Percentiles rank a stretch among this genome's conserved stretches.
phyloP scores from a whole-genome alignment of 1,139 yeast genomes.

The Candida glucosophila region DNA sequence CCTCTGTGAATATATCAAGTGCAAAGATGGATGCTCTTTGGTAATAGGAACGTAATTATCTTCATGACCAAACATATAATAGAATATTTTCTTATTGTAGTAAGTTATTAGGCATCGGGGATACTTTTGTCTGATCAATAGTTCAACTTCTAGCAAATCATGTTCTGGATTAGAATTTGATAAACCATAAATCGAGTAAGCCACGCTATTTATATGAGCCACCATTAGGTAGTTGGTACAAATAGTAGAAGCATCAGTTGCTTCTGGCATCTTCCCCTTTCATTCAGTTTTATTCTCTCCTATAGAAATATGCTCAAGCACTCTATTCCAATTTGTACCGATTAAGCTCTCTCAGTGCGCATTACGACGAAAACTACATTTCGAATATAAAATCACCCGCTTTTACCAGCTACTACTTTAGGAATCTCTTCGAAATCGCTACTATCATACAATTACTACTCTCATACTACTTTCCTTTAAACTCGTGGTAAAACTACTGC shows the following conservation, averaged over 20 bases:
- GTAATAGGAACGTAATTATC: conserved; percentile 17
- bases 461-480: too few relatives aligned
- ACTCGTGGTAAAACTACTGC: too few relatives aligned
- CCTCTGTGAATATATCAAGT: conserved; percentile 18
- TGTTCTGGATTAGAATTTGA: conserved; percentile 20
- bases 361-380: too few relatives aligned
- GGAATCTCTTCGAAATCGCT: too few relatives aligned
- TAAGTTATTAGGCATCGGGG: conserved; percentile 49
- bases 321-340: too few relatives aligned
- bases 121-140: conserved; percentile 41
- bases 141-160: conserved; percentile 50
- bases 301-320: too few relatives aligned
- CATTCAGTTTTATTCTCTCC: too few relatives aligned
- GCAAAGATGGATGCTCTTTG: conserved; percentile 26
- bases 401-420: too few relatives aligned
- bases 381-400: too few relatives aligned
- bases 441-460: too few relatives aligned
- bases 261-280: conserved; percentile 10
- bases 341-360: too few relatives aligned
- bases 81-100: conserved; percentile 56
- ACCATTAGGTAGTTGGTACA: conserved; percentile 34
- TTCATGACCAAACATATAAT: conserved; percentile 38
- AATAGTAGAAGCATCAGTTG: conserved; percentile 16
- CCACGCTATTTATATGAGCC: conserved; percentile 27
- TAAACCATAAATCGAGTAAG: conserved; percentile 24